These are phyloP conservation scores for Hypoxylon sp. DNA, from an alignment of 2,329 filamentous ascomycete species.

Conservation along the genomic window DNA sequence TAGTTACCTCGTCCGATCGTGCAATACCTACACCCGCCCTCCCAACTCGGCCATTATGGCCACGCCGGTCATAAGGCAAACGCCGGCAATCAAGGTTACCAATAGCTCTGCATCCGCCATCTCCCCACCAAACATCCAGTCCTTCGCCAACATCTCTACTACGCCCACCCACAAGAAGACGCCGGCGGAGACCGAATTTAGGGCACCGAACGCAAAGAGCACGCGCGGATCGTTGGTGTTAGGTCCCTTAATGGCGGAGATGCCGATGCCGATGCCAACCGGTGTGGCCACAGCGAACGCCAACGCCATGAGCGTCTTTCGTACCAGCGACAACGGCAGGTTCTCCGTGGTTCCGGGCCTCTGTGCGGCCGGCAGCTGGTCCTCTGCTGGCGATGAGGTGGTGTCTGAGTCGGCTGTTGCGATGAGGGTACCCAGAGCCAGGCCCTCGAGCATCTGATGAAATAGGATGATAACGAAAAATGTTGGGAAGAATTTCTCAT, in stretches of 20 bases:
- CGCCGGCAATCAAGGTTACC: conserved; percentile 63
- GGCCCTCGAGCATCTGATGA: conserved; percentile 82
- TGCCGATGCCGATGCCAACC: conserved; percentile 79
- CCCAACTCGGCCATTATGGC: no score
- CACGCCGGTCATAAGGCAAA: conserved; percentile 71
- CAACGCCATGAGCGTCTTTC: conserved; percentile 71
- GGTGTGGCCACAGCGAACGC: conserved; percentile 80
- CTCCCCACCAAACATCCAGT: conserved; percentile 76
- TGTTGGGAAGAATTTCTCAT: conserved; percentile 67
- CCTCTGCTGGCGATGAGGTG: neutral
- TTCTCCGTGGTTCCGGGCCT: neutral
- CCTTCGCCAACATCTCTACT: conserved; percentile 82
- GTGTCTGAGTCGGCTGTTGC: conserved; percentile 50
- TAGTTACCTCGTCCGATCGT: no score
- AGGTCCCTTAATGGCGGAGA: conserved; percentile 76
- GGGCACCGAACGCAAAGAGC: conserved; percentile 77
- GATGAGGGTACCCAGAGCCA: conserved; percentile 79
- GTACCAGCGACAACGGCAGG: conserved; percentile 54
- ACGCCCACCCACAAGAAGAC: conserved; percentile 84
- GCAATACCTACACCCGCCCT: no score
- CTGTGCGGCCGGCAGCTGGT: no score
- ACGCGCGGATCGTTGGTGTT: conserved; percentile 79
- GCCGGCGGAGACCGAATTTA: conserved; percentile 80
- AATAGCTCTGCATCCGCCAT: conserved; percentile 63
- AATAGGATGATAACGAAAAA: conserved; percentile 78